phyloP scores from a whole-genome alignment of 1,284 basidiomycete genomes.

The Kwoniella shivajii region DNA sequence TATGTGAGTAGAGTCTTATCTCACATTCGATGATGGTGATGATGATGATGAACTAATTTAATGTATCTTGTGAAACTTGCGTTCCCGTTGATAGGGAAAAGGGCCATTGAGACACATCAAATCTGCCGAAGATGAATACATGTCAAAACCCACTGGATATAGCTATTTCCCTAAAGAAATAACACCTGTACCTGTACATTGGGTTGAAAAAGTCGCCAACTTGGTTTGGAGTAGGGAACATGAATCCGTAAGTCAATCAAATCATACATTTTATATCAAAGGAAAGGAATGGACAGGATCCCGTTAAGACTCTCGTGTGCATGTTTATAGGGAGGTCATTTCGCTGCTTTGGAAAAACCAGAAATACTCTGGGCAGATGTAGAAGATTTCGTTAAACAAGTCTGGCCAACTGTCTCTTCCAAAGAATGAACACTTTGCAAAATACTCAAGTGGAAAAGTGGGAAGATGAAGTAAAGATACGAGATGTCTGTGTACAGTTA shows the following conservation, averaged over 20 bases:
- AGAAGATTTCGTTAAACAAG: constrained; percentile 34
- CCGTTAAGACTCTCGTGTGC: background rate
- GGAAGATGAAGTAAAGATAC: no score
- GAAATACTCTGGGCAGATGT: constrained; percentile 43
- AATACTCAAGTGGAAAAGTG: no score
- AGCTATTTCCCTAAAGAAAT: constrained; percentile 53
- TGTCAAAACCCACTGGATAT: constrained; percentile 52
- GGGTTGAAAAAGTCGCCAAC: constrained; percentile 49
- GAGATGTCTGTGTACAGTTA: no score
- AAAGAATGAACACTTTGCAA: no score
- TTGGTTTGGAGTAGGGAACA: constrained; percentile 40
- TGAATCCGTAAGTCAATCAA: constrained; percentile 7
- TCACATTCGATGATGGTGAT: background rate
- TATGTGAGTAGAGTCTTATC: constrained; percentile 34
- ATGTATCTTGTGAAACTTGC: no score
- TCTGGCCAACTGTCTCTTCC: constrained; percentile 4
- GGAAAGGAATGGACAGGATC: background rate
- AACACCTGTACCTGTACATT: constrained; percentile 46
- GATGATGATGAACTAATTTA: background rate
- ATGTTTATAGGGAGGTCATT: constrained; percentile 46
- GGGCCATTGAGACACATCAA: constrained; percentile 26
- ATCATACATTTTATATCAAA: no score
- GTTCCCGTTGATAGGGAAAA: constrained; percentile 14
- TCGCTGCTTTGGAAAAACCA: constrained; percentile 56
- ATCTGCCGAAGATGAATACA: constrained; percentile 28